Percentiles rank a stretch among this genome's conserved stretches.
Conservation (phyloP, 176 grass and related monocot species). For the Poa annua region DNA sequence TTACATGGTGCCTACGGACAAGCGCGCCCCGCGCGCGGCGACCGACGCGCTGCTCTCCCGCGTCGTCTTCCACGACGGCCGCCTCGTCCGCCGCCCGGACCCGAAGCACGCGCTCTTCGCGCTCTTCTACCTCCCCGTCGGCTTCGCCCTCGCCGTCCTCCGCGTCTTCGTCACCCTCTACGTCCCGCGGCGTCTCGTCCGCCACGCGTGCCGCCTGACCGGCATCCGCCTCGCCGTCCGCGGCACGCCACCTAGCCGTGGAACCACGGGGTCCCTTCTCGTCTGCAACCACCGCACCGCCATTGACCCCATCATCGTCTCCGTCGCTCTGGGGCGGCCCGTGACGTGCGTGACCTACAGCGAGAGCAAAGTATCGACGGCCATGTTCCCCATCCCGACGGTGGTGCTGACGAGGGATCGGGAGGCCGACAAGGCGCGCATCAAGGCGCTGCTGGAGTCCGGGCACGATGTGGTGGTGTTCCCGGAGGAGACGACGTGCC, state of each 20-base stretch:
- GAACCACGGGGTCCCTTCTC: neutral
- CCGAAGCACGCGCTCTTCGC: neutral
- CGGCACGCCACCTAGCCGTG: neutral
- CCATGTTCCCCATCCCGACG: neutral
- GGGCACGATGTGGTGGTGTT: neutral
- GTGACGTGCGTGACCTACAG: neutral
- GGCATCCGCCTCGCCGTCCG: neutral
- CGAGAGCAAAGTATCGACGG: neutral
- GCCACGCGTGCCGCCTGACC: neutral
- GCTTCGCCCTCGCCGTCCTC: neutral
- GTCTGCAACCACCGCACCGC: slow-evolving; percentile 13
- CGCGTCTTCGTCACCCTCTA: neutral
- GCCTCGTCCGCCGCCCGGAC: neutral
- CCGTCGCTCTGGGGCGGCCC: neutral
- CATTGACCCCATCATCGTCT: neutral
- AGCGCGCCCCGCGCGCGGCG: neutral
- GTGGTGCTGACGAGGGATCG: neutral
- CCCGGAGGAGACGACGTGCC: slow-evolving; percentile 1
- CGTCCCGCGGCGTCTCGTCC: neutral
- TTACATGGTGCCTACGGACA: neutral
- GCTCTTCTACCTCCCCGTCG: neutral
- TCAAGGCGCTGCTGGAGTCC: neutral
- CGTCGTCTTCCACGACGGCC: slow-evolving; percentile 12
- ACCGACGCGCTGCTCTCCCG: neutral
- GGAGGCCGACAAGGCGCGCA: neutral